Base-by-base conservation (phyloP, 2,329 filamentous ascomycete species). In the Pseudogymnoascus sp. region DNA sequence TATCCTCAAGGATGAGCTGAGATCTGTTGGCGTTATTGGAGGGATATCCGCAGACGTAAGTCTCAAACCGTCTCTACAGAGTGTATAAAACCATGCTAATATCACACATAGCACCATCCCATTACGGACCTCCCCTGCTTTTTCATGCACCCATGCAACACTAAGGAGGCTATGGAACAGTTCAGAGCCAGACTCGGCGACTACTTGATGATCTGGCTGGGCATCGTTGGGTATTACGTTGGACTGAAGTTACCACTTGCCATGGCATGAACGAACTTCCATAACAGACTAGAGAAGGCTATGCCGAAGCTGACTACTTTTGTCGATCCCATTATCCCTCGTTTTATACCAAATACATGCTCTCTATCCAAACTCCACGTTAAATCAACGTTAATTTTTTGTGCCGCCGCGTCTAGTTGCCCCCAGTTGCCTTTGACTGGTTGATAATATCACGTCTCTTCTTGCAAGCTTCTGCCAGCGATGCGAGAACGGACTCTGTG, bases 61-160 rank as follows among this genome's bases (percentile, higher is more conserved):
- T 86, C 7, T 34, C 36, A n/a, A 31, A 11, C 14, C 34, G 16
- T n/a, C 21, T 59, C 56, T 53, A 34, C 40, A 38, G 28, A 11
- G 25, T 56, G n/a, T 37, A 14, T 46, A 38, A 21, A 21, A 40
- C 59, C 16, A 53, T 62, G 25, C 63, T 66, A 62, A 65, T 37
- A 46, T 28, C 7, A 28, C 38, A 38, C 18, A 28, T 61, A 75
- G 73, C 71, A 69, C 75, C 92, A 97, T 80, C 93, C 95, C 61
- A 76, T 90, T 64, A 90, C 87, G 64, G 89, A 88, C 62, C 76
- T 87, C 64, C 91, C 92, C 42, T 84, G 86, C 60, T 97, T 93
- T 76, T 97, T 96, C 76, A 83, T 97, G 69, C 95, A 99, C 77
- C 93, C 95, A 23, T 97, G 95, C 77, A 85, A 90, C 73, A 90